phyloP scores from a whole-genome alignment of 345 rosid genomes.

The Syzygium aromaticum region DNA sequence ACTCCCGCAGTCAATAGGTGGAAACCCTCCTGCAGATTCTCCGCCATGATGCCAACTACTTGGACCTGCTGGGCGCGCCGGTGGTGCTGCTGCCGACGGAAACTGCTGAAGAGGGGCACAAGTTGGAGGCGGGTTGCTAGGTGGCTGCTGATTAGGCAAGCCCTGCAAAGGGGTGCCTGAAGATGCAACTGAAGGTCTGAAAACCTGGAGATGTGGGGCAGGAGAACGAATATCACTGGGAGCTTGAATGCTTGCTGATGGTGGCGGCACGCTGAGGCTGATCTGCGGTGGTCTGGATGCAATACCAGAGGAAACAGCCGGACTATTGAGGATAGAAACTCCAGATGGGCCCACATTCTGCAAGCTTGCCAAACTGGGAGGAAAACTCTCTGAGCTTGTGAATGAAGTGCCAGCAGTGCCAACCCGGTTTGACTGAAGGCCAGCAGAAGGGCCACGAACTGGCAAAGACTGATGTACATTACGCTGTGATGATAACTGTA shows the following conservation, averaged over 20 bases:
- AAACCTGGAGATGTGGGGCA: slow-evolving; percentile 44
- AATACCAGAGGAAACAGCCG: slow-evolving; percentile 5
- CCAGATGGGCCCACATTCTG: slow-evolving; percentile 11
- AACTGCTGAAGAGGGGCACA: not conserved
- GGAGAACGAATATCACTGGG: slow-evolving; percentile 20
- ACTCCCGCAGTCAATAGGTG: not conserved
- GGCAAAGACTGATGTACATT: slow-evolving; percentile 10
- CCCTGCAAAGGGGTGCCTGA: not conserved
- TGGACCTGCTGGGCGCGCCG: not conserved
- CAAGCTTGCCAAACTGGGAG: slow-evolving; percentile 3
- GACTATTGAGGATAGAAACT: slow-evolving; percentile 5
- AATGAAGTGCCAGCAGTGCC: not conserved
- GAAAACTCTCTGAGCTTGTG: not conserved
- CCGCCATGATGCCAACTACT: not conserved
- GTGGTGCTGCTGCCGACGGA: not conserved
- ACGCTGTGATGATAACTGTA: slow-evolving; percentile 18
- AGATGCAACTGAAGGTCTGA: slow-evolving; percentile 17
- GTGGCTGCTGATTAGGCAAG: not conserved
- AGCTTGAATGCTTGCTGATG: slow-evolving; percentile 21
- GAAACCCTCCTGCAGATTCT: not conserved
- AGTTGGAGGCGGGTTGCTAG: slow-evolving; percentile 1
- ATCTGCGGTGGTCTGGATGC: slow-evolving; percentile 23
- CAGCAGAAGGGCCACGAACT: slow-evolving; percentile 12
- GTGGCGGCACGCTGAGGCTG: slow-evolving; percentile 11
- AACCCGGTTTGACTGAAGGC: not conserved